Percentiles rank a stretch among this genome's conserved stretches.
phyloP scores from a whole-genome alignment of 164 flowering plant genomes.

The Magnolia sinica region DNA sequence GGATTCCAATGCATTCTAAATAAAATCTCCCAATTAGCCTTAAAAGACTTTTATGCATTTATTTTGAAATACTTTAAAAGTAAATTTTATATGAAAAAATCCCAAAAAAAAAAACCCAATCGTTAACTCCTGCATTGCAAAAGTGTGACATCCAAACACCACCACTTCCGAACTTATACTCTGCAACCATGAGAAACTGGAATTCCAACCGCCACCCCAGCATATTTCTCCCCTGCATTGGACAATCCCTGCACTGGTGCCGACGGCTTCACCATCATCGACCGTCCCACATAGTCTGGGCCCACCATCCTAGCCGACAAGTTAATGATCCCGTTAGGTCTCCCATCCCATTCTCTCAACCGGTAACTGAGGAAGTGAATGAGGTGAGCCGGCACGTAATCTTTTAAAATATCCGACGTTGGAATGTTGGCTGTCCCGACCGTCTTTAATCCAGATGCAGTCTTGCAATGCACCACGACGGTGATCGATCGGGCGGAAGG shows the following conservation, averaged over 20 bases:
- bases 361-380: constrained; percentile 14
- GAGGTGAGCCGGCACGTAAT: constrained; percentile 8
- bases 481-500: not conserved
- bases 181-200: not conserved
- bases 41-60: too few relatives aligned
- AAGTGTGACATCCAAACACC: too few relatives aligned
- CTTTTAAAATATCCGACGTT: constrained; percentile 1
- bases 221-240: not conserved
- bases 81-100: too few relatives aligned
- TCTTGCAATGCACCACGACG: constrained; percentile 5
- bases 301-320: not conserved
- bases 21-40: too few relatives aligned
- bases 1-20: too few relatives aligned
- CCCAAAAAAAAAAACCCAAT: too few relatives aligned
- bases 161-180: too few relatives aligned
- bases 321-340: constrained; percentile 7
- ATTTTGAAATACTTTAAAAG: too few relatives aligned
- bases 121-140: too few relatives aligned
- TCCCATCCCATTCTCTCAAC: constrained; percentile 1
- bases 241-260: not conserved
- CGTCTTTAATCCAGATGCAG: not conserved
- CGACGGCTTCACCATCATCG: not conserved
- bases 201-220: not conserved
- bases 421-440: constrained; percentile 3
- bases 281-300: not conserved